A percentile compares a stretch with the other conserved stretches of the same genome.
phyloP scores from a whole-genome alignment of 2,329 filamentous ascomycete species.

The Penicillium sp. region DNA sequence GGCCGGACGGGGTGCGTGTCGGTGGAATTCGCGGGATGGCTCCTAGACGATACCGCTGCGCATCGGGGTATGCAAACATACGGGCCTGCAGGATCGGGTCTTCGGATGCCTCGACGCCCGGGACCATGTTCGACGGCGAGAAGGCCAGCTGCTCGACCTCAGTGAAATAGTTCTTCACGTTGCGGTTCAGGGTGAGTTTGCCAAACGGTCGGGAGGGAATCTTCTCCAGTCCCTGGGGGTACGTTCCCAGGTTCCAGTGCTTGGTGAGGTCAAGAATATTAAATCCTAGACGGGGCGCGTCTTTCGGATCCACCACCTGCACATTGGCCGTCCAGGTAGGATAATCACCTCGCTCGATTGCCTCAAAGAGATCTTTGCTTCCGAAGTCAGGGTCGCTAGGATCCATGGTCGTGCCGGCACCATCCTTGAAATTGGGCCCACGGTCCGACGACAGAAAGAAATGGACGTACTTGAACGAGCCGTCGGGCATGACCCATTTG shows the following conservation, averaged over 20 bases:
- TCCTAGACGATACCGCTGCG: neutral
- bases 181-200: neutral
- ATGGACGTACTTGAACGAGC: constrained; percentile 1
- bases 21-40: neutral
- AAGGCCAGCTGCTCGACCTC: neutral
- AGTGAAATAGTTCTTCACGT: neutral
- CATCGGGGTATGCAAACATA: neutral
- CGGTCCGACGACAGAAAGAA: neutral
- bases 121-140: neutral
- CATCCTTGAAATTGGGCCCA: neutral
- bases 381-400: neutral
- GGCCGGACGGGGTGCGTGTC: neutral
- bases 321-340: neutral
- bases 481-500: neutral
- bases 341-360: neutral
- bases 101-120: neutral
- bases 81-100: neutral
- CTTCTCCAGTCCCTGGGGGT: neutral
- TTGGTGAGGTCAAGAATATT: constrained; percentile 1
- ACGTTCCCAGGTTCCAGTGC: neutral
- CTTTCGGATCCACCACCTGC: neutral
- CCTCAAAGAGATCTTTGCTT: neutral
- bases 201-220: neutral
- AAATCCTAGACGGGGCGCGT: neutral
- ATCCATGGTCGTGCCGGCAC: neutral